Percentiles rank a stretch among this genome's conserved stretches.
Evolutionary conservation across 306 rosid species (phyloP).

Genomic region (Vigna trinervia): DNA sequence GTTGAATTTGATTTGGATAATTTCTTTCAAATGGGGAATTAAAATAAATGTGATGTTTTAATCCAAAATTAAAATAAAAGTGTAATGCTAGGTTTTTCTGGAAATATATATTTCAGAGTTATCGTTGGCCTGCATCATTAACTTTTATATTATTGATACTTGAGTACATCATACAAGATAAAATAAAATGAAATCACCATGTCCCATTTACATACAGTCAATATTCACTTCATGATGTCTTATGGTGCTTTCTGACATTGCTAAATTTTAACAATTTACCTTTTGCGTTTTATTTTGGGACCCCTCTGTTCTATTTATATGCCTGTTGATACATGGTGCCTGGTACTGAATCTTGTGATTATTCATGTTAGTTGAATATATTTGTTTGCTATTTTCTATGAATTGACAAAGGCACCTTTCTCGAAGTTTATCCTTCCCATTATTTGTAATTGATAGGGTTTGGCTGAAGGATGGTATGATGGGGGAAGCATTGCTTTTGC

Average conservation of each 20-base stretch:
- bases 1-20: conserved; percentile 10
- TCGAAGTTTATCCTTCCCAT: conserved; percentile 29
- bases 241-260: conserved; percentile 24
- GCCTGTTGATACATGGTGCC: conserved; percentile 27
- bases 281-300: conserved; percentile 12
- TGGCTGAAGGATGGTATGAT: conserved; percentile 90
- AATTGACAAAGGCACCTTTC: conserved; percentile 14
- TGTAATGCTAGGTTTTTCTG: conserved; percentile 31
- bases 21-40: not conserved
- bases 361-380: conserved; percentile 32
- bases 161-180: not conserved
- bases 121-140: conserved; percentile 1
- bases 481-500: conserved; percentile 96
- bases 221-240: conserved; percentile 17
- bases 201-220: conserved; percentile 11
- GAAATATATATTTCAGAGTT: conserved; percentile 28
- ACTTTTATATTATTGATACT: conserved; percentile 3
- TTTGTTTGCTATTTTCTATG: conserved; percentile 23
- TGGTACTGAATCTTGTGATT: conserved; percentile 34
- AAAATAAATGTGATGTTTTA: not conserved
- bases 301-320: conserved; percentile 14
- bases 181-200: conserved; percentile 27
- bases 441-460: conserved; percentile 63
- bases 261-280: conserved; percentile 21
- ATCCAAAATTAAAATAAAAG: not conserved